Conservation (phyloP, 805 yeast species). For the Myxozyma kluyveri region DNA sequence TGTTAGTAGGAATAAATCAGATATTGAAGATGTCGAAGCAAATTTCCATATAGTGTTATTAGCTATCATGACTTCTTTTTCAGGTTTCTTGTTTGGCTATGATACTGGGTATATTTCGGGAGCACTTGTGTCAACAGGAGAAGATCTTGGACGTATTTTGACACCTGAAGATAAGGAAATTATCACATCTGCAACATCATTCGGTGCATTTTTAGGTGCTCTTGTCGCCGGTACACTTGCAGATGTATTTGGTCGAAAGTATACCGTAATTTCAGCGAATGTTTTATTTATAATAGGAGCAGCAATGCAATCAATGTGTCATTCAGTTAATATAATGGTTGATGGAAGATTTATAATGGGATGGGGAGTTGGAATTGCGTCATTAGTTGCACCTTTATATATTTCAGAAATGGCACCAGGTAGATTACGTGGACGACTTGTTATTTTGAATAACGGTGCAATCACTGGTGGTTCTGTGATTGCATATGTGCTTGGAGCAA, state of each 20-base stretch:
- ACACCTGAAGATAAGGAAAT: conserved; percentile 80
- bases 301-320: conserved; percentile 74
- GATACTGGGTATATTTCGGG: conserved; percentile 97
- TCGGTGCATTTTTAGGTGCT: conserved; percentile 86
- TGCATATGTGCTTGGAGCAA: conserved; percentile 92
- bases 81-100: conserved; percentile 96
- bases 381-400: conserved; percentile 89
- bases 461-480: conserved; percentile 93
- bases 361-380: conserved; percentile 95
- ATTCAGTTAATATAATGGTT: conserved; percentile 84
- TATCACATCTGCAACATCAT: conserved; percentile 90
- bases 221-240: conserved; percentile 76
- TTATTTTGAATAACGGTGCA: conserved; percentile 80
- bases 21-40: conserved; percentile 21
- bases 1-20: not conserved
- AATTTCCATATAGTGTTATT: conserved; percentile 31
- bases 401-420: conserved; percentile 86
- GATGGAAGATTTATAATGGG: conserved; percentile 91
- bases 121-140: conserved; percentile 81
- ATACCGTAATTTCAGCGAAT: conserved; percentile 78
- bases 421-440: conserved; percentile 83
- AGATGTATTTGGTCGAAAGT: conserved; percentile 80
- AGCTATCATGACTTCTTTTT: conserved; percentile 64
- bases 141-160: conserved; percentile 60
- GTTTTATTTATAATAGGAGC: conserved; percentile 81